Evolutionary conservation across 2,329 filamentous ascomycete species (phyloP), one percentile per base, ranked within the genome.

Genomic region (Lasiodiplodia sp.): DNA sequence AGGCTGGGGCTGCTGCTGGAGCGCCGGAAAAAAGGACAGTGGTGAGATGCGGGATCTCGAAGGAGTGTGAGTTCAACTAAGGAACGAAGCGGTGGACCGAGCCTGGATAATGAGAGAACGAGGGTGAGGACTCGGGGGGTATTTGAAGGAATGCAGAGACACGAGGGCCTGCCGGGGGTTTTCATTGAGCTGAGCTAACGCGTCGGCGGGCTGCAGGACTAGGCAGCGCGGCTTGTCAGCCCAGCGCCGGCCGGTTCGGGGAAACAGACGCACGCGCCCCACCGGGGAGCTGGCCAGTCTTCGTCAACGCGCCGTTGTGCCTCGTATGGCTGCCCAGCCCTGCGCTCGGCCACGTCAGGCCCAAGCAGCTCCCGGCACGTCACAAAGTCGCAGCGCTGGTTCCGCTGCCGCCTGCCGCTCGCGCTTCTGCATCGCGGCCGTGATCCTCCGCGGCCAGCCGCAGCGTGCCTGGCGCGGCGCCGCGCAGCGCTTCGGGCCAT

Each of bases 11-110:
- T 49, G 53, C 51, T 66, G 53, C 60, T 64, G 47, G 53, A 67
- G 65, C 65, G 65, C 65, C 65, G 51, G 31, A 38, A 67, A 34
- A 28, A 67, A 66, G 44, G 65, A 67, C 28, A 51, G 65, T 60
- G 66, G 34, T 18, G 55, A 60, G 66, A 62, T 62, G 37, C 14
- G 49, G 47, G 47, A 60, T 62, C 49, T 58, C 47, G 28, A 68
- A 58, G 56, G 66, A 68, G 40, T 53, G 66, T 44, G 14, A 28
- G 65, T 60, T 68, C 66, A 64, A 52, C 8, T 51, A 66, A 25
- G n/a, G 63, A 66, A 66, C 63, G 63, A 66, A 37, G 38, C 14
- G 58, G 25, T 64, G 60, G n/a, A 34, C n/a, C 44, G 44, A 38
- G 58, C 58, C 56, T 51, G 25, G 51, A 51, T 40, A 40, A 38